Evolutionary conservation across 257 asterid species (phyloP).

Genomic region (Salvia miltiorrhiza): DNA sequence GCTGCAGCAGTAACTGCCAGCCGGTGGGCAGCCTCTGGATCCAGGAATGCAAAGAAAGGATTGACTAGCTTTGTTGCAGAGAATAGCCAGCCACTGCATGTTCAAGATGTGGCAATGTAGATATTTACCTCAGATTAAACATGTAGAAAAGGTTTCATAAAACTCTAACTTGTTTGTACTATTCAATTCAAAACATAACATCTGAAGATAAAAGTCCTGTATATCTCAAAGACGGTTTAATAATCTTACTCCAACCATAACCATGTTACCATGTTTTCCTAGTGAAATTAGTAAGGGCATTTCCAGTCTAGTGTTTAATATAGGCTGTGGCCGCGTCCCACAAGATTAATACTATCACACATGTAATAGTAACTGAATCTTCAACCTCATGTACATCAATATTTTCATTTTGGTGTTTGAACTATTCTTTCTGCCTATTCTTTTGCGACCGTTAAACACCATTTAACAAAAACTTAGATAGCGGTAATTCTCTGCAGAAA

Average conservation of each 20-base stretch:
- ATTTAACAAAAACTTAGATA: background rate
- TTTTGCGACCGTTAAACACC: background rate
- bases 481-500: background rate
- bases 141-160: background rate
- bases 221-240: background rate
- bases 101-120: constrained; percentile 13
- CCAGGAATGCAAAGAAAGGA: constrained; percentile 92
- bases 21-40: constrained; percentile 91
- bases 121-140: background rate
- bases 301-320: background rate
- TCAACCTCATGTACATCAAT: background rate
- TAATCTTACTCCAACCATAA: background rate
- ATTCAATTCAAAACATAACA: background rate
- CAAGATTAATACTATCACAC: background rate
- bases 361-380: background rate
- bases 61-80: constrained; percentile 89
- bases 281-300: background rate
- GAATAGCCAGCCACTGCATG: constrained; percentile 97
- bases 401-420: background rate
- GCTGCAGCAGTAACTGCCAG: constrained; percentile 97
- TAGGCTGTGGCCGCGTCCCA: background rate
- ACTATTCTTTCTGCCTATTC: background rate
- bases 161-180: background rate
- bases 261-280: background rate
- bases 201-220: background rate